phyloP scores from a whole-genome alignment of 257 asterid genomes.

The Primulina huaijiensis region DNA sequence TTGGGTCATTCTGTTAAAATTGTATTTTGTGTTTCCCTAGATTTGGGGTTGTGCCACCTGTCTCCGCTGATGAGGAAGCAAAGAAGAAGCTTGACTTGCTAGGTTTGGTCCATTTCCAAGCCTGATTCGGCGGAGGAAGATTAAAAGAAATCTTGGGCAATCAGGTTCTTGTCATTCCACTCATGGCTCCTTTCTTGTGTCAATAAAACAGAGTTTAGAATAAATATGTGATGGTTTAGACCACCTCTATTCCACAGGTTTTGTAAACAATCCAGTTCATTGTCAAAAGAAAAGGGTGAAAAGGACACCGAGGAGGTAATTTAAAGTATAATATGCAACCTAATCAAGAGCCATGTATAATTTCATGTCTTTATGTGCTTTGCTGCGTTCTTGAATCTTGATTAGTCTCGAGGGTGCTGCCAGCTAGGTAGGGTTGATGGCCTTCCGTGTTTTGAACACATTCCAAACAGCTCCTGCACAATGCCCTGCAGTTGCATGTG shows the following conservation, averaged over 20 bases:
- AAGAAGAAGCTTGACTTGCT: constrained; percentile 91
- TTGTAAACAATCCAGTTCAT: constrained; percentile 39
- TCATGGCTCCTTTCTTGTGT: constrained; percentile 3
- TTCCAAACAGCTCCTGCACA: too few species aligned
- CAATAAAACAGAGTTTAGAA: neutral
- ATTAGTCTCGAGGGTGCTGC: too few species aligned
- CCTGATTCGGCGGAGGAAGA: constrained; percentile 71
- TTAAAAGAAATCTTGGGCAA: constrained; percentile 90
- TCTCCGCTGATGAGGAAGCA: constrained; percentile 61
- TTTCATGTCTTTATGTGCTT: too few species aligned
- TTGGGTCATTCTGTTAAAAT: constrained; percentile 4
- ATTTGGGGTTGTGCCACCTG: constrained; percentile 62
- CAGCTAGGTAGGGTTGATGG: too few species aligned
- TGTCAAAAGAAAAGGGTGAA: constrained; percentile 31
- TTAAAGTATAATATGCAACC: too few species aligned
- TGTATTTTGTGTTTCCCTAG: constrained; percentile 34
- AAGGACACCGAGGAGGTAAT: constrained; percentile 30
- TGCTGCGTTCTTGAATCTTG: too few species aligned
- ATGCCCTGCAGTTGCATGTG: too few species aligned
- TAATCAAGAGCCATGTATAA: too few species aligned
- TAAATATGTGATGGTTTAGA: constrained; percentile 14
- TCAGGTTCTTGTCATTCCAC: constrained; percentile 47
- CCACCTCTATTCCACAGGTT: constrained; percentile 34
- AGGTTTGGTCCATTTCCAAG: constrained; percentile 60
- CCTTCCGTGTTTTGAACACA: too few species aligned